phyloP scores from a whole-genome alignment of 108 stramenopile genomes.

The Conticribra weissflogii region DNA sequence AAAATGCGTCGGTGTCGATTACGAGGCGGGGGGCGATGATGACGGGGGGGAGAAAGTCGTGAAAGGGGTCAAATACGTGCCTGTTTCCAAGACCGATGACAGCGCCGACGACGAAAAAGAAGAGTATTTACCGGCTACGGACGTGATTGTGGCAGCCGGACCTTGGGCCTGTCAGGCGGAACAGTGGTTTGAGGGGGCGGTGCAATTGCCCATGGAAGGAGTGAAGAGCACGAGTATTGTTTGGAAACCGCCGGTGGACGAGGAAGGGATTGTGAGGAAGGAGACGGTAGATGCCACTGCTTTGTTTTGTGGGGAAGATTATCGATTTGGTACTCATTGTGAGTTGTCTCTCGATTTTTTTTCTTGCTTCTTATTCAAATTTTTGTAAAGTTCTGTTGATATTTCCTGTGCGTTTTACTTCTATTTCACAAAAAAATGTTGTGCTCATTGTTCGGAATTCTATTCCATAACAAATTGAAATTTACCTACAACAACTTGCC shows the following conservation, averaged over 20 bases:
- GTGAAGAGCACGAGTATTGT: constrained; percentile 87
- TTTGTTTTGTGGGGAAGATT: constrained; percentile 95
- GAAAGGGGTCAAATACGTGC: constrained; percentile 66
- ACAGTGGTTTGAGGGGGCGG: constrained; percentile 75
- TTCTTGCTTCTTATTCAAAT: no score
- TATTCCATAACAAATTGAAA: no score
- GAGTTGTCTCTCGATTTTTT: constrained; percentile 28
- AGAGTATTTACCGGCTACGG: constrained; percentile 53
- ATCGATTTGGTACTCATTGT: constrained; percentile 84
- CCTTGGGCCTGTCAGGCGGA: constrained; percentile 85
- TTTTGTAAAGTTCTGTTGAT: not conserved
- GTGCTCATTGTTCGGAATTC: no score
- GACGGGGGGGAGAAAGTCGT: constrained; percentile 41
- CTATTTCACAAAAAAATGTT: no score
- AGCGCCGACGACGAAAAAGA: not conserved
- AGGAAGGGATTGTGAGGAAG: constrained; percentile 25
- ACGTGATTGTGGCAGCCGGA: constrained; percentile 72
- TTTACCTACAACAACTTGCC: not conserved
- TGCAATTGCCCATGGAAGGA: constrained; percentile 87
- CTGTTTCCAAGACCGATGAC: not conserved
- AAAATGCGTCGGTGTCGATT: constrained; percentile 73
- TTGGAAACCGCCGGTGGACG: constrained; percentile 65
- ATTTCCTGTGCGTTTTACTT: constrained; percentile 4
- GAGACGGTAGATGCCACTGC: constrained; percentile 89
- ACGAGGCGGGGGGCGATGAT: constrained; percentile 24